Conservation (phyloP, 192 early-diverging fungal species). For the Spinellus fusiger region DNA sequence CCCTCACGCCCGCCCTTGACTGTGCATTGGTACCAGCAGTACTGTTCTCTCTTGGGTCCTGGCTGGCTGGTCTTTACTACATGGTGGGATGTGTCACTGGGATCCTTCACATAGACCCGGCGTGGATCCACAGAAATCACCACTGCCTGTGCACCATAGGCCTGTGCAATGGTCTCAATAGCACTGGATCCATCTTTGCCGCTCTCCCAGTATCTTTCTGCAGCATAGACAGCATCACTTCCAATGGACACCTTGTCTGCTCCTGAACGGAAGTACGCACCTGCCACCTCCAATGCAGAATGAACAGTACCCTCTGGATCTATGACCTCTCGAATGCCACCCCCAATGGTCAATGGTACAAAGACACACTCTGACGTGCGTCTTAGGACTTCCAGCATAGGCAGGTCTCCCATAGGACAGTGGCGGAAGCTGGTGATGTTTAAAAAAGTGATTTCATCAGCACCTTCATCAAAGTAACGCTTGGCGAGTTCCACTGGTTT, state of each 20-base stretch:
- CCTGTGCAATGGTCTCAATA: constrained; percentile 90
- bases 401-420: constrained; percentile 80
- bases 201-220: constrained; percentile 69
- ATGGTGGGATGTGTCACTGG: constrained; percentile 70
- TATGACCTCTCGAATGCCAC: constrained; percentile 89
- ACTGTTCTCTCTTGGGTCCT: constrained; percentile 90
- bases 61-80: constrained; percentile 59
- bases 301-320: constrained; percentile 78
- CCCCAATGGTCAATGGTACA: constrained; percentile 99
- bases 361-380: constrained; percentile 87
- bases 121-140: constrained; percentile 98
- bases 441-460: constrained; percentile 97
- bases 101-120: constrained; percentile 82
- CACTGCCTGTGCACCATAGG: constrained; percentile 97
- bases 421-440: constrained; percentile 99
- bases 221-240: constrained; percentile 97
- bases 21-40: constrained; percentile 99
- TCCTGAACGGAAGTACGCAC: constrained; percentile 97
- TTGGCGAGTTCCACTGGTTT: constrained; percentile 93
- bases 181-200: constrained; percentile 67
- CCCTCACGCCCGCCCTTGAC: constrained; percentile 96
- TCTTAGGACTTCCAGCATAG: constrained; percentile 93
- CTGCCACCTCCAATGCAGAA: constrained; percentile 95
- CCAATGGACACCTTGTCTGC: constrained; percentile 99
- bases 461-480: constrained; percentile 91